Evolutionary conservation across 2,329 filamentous ascomycete genomes (phyloP), one percentile per base, ranked within the genome.

Genomic region (Colletotrichum lini): DNA sequence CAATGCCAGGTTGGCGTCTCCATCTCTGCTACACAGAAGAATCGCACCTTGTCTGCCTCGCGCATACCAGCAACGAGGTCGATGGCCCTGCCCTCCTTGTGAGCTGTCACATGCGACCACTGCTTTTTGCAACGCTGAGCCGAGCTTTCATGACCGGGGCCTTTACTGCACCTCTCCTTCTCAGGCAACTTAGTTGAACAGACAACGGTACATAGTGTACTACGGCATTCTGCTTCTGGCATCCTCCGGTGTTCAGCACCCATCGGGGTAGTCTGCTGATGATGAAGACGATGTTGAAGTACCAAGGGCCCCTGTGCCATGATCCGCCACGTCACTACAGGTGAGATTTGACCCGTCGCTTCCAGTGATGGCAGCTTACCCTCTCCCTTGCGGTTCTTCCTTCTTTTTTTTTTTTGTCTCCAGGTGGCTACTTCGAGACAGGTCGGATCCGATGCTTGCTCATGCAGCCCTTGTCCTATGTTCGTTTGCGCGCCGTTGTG

Each of bases 281-380:
- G 45, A 58, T 58, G 44, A 21, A 35, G 30, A 35, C 30, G 30
- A n/a, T 30, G 52, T 49, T 45, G 13, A 26, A 53, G 59, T 45
- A 50, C 40, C 44, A 53, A 53, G 45, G 58, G 60, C 47, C 65
- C 64, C 57, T 62, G 58, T 67, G 65, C 44, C 58, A 65, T 40
- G 44, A 44, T 47, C 52, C 68, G 68, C 68, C 65, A 71, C 68
- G 68, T 71, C 68, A 71, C 65, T 58, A 52, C 16, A 42, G 65
- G 58, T 71, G 68, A 71, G 68, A 71, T 62, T 63, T 68, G 68
- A 71, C 58, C 68, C 65, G 58, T 71, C 65, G 68, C 50, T 57
- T 71, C 26, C 30, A 38, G 30, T 15, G 30, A 38, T 54, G 21
- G 52, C 30, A 21, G 30, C 52, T 54, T 38, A 38, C 30, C 30